Percentiles rank a stretch among this genome's conserved stretches.
phyloP scores from a whole-genome alignment of 2,329 filamentous ascomycete species.

The Aspergillus felis region DNA sequence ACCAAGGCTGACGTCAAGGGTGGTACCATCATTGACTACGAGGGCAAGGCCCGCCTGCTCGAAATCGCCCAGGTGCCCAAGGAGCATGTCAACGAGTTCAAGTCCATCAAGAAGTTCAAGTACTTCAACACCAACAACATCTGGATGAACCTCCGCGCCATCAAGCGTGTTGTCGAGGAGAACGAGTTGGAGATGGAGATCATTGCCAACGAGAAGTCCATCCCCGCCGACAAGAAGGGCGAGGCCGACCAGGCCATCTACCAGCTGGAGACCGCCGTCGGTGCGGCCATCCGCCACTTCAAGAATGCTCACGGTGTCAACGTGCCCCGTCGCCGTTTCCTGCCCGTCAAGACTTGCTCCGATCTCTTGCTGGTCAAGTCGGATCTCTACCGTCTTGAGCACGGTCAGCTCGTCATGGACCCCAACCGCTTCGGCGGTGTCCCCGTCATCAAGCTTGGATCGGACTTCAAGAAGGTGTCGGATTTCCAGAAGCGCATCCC shows the following conservation, averaged over 20 bases:
- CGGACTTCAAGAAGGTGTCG: slow-evolving; percentile 99
- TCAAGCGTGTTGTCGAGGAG: slow-evolving; percentile 98
- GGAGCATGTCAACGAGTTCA: slow-evolving; percentile 99
- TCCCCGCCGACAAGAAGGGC: slow-evolving; percentile 98
- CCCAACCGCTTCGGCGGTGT: slow-evolving; percentile 93
- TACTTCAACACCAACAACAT: slow-evolving; percentile 99
- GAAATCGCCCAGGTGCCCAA: slow-evolving; percentile 99
- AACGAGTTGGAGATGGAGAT: slow-evolving; percentile 99
- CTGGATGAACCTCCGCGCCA: slow-evolving; percentile 95
- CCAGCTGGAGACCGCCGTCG: slow-evolving; percentile 97
- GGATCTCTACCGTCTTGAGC: slow-evolving; percentile 96
- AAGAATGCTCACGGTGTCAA: slow-evolving; percentile 98
- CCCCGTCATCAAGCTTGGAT: slow-evolving; percentile 96
- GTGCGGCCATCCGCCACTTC: slow-evolving; percentile 98
- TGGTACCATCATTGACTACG: slow-evolving; percentile 99
- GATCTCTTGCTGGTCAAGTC: slow-evolving; percentile 99
- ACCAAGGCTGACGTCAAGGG: slow-evolving; percentile 99
- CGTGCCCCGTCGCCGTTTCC: slow-evolving; percentile 93
- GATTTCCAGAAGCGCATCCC: slow-evolving; percentile 55
- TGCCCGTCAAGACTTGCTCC: slow-evolving; percentile 99
- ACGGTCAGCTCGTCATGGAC: slow-evolving; percentile 97
- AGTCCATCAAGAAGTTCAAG: slow-evolving; percentile 99
- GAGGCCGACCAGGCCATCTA: slow-evolving; percentile 97
- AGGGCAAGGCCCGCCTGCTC: slow-evolving; percentile 90
- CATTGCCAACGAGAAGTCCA: slow-evolving; percentile 98